These are phyloP conservation scores for Pyrus pyrifolia DNA, from an alignment of 306 rosid genomes.

Conservation along the genomic window DNA sequence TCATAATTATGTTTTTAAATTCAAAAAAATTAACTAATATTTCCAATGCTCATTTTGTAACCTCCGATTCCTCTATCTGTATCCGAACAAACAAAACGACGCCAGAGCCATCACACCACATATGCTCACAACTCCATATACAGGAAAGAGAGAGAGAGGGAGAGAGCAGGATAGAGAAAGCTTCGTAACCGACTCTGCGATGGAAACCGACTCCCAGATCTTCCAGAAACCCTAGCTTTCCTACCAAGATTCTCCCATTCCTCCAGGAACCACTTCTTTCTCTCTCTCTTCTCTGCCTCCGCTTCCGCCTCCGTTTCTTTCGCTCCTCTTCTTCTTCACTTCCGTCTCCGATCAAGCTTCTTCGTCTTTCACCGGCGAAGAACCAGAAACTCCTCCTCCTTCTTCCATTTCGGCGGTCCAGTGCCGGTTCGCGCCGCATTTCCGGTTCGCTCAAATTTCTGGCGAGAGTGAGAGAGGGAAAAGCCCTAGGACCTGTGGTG, in stretches of 20 bases:
- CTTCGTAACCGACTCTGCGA: conserved; percentile 33
- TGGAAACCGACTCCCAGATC: conserved; percentile 48
- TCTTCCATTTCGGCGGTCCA: conserved; percentile 1
- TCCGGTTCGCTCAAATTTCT: neutral
- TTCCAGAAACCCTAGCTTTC: conserved; percentile 33
- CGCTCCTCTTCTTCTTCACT: neutral
- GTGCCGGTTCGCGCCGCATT: neutral
- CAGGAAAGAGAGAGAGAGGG: neutral
- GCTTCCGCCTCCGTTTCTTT: neutral
- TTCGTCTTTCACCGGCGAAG: conserved; percentile 11
- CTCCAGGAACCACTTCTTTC: neutral
- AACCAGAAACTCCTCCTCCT: conserved; percentile 7
- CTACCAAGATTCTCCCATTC: conserved; percentile 31
- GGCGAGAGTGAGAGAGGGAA: neutral
- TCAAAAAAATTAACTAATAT: neutral
- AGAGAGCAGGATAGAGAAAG: neutral
- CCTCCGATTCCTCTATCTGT: neutral
- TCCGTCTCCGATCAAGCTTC: conserved; percentile 4
- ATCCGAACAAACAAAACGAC: conserved; percentile 16
- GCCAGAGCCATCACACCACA: conserved; percentile 10
- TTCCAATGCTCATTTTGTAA: conserved; percentile 1
- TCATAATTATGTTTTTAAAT: neutral
- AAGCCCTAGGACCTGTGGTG: neutral
- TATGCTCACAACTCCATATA: neutral
- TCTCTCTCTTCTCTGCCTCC: neutral